Conservation (phyloP, 768 basidiomycete genomes). For the Termitomyces sp. region DNA sequence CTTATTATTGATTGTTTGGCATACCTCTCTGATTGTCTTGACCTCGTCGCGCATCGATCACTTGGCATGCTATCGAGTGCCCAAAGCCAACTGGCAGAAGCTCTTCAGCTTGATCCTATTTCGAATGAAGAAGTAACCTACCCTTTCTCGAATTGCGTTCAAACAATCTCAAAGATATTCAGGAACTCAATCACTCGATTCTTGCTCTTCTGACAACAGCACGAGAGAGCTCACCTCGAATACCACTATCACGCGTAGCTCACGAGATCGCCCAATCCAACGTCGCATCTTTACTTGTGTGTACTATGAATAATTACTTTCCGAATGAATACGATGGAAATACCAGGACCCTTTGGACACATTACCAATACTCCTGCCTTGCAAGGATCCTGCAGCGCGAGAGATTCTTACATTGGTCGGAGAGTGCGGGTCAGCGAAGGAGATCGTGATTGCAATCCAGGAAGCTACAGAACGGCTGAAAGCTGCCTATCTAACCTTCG, state of each 20-base stretch:
- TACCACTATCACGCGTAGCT: constrained; percentile 28
- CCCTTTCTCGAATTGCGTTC: not conserved
- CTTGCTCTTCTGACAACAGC: constrained; percentile 28
- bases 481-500: constrained; percentile 11
- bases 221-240: constrained; percentile 24
- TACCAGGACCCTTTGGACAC: constrained; percentile 41
- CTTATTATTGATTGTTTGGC: too few relatives aligned
- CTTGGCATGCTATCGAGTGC: constrained; percentile 5
- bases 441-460: constrained; percentile 43
- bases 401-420: constrained; percentile 39
- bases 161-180: not conserved
- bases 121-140: constrained; percentile 12
- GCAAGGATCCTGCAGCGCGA: constrained; percentile 30
- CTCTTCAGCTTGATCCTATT: constrained; percentile 1
- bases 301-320: not conserved
- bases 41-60: too few relatives aligned
- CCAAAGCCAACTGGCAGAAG: not conserved
- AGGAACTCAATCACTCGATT: constrained; percentile 17
- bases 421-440: constrained; percentile 39
- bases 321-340: constrained; percentile 1
- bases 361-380: constrained; percentile 38
- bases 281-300: constrained; percentile 21
- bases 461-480: constrained; percentile 40
- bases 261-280: constrained; percentile 22
- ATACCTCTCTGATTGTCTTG: too few relatives aligned